Conservation (phyloP, 345 rosid genomes). For the Physaria fendleri region DNA sequence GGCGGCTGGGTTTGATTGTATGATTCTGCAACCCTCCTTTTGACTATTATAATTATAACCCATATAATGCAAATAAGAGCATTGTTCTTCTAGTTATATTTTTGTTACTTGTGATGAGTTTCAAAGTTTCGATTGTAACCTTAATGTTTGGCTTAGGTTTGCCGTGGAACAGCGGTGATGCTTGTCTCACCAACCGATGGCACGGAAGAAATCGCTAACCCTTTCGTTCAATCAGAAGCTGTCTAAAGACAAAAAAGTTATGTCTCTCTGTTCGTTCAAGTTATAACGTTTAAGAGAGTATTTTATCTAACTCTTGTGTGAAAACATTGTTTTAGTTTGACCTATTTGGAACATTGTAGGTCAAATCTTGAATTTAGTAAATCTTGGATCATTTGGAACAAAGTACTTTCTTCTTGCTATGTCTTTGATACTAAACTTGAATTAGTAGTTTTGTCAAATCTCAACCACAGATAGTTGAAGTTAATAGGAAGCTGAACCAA, state of each 20-base stretch:
- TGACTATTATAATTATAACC: background rate
- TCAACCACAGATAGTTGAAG: constrained; percentile 46
- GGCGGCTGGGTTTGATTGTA: constrained; percentile 90
- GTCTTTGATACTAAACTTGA: no score
- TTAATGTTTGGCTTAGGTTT: constrained; percentile 43
- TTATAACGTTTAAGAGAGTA: constrained; percentile 2
- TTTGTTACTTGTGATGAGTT: background rate
- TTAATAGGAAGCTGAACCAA: constrained; percentile 35
- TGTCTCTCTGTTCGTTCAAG: constrained; percentile 1
- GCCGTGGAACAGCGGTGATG: constrained; percentile 99
- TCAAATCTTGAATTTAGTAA: no score
- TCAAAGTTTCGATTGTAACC: background rate
- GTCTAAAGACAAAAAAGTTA: constrained; percentile 35
- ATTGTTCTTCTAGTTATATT: background rate
- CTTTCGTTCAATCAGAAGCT: constrained; percentile 82
- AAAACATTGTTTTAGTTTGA: no score
- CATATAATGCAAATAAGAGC: background rate
- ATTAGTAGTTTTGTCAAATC: no score
- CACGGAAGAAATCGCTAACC: constrained; percentile 96
- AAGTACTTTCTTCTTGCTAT: no score
- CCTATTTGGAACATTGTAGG: no score
- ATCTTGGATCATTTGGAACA: no score
- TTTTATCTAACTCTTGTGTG: constrained; percentile 5
- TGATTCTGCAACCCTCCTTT: background rate
- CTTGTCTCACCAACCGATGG: constrained; percentile 98